These are phyloP conservation scores for Forsythia viridissima DNA, from an alignment of 257 asterid species.

Conservation along the genomic window DNA sequence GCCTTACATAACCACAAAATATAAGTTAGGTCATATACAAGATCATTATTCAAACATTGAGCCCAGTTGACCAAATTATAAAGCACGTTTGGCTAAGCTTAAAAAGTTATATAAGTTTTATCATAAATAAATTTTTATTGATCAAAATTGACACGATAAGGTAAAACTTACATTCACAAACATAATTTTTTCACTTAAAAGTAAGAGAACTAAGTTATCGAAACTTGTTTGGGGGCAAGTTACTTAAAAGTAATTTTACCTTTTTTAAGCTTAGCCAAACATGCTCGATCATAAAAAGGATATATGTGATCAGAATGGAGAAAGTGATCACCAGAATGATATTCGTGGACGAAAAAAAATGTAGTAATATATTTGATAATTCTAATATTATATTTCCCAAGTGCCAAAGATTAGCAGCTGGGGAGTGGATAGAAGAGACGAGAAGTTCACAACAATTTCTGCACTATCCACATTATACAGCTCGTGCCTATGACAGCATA, in stretches of 20 bases:
- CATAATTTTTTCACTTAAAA: constrained; percentile 47
- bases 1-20: constrained; percentile 34
- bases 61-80: neutral
- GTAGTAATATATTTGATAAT: no score
- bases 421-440: neutral
- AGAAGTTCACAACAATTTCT: neutral
- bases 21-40: neutral
- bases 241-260: no score
- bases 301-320: neutral
- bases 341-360: neutral
- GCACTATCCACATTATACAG: neutral
- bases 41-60: neutral
- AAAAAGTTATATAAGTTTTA: neutral
- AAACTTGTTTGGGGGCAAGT: neutral
- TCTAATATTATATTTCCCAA: neutral
- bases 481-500: neutral
- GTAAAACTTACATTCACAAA: constrained; percentile 40
- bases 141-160: neutral
- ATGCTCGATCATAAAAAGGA: neutral
- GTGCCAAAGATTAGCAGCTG: neutral
- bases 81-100: neutral
- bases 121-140: no score
- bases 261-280: neutral
- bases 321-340: neutral
- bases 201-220: constrained; percentile 31